Conservation (phyloP, 805 yeast species). For the Clavispora vitiphila region DNA sequence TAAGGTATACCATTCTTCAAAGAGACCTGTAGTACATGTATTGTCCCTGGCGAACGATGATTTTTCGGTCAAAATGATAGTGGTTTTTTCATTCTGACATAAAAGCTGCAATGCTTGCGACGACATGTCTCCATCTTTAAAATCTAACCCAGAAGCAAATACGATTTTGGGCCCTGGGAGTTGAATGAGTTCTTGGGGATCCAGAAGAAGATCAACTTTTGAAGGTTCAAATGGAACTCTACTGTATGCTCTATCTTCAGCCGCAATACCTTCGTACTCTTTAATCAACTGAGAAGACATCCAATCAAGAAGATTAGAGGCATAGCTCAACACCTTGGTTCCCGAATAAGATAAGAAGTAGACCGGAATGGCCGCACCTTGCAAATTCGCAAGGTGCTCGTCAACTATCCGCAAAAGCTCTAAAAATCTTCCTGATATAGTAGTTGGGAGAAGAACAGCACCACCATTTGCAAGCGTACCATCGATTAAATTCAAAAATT, state of each 20-base stretch:
- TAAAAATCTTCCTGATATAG: conserved; percentile 73
- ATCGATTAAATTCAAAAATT: conserved; percentile 56
- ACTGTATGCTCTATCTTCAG: conserved; percentile 17
- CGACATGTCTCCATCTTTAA: conserved; percentile 60
- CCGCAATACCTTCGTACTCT: conserved; percentile 59
- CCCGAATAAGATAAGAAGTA: conserved; percentile 75
- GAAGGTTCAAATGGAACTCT: conserved; percentile 75
- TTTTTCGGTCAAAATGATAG: conserved; percentile 71
- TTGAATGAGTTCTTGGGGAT: conserved; percentile 50
- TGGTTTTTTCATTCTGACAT: conserved; percentile 60
- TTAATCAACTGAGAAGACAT: conserved; percentile 83
- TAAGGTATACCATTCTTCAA: conserved; percentile 47
- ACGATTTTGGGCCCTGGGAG: conserved; percentile 72
- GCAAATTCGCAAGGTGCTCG: conserved; percentile 42
- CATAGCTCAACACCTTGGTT: conserved; percentile 70
- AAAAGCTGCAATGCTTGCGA: conserved; percentile 48
- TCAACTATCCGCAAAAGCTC: conserved; percentile 76
- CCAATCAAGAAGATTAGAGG: conserved; percentile 92
- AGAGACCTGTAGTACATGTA: conserved; percentile 48
- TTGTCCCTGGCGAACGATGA: conserved; percentile 27
- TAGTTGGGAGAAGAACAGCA: conserved; percentile 76
- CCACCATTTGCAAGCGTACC: conserved; percentile 72
- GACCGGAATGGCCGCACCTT: conserved; percentile 61
- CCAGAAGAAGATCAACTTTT: conserved; percentile 49
- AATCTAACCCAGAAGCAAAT: conserved; percentile 65